A percentile compares a stretch with the other conserved stretches of the same genome.
Evolutionary conservation across 495 filamentous ascomycete species (phyloP).

Genomic region (Sordaria brevicollis): DNA sequence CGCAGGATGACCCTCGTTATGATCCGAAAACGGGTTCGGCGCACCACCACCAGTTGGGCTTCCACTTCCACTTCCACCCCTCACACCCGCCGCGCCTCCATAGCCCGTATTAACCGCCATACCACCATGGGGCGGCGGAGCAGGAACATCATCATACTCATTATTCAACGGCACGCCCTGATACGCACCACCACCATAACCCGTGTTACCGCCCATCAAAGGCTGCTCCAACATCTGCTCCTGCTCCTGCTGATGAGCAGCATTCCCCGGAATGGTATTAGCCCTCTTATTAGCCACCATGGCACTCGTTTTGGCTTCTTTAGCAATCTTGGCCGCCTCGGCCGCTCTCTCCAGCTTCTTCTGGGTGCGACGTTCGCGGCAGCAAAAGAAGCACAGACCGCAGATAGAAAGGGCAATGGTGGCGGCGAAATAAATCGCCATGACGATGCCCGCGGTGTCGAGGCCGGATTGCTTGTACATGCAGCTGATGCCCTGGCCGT

Average conservation of each 20-base stretch:
- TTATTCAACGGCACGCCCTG: neutral
- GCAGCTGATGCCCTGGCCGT: conserved; percentile 27
- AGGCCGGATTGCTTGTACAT: conserved; percentile 30
- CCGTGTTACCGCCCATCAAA: conserved; percentile 14
- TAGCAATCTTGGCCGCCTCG: conserved; percentile 25
- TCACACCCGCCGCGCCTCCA: neutral
- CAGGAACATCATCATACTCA: neutral
- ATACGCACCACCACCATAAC: neutral
- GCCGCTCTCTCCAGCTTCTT: conserved; percentile 20
- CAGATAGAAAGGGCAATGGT: conserved; percentile 18
- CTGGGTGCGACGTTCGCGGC: conserved; percentile 25
- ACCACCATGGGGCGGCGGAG: neutral
- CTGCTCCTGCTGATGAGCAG: neutral
- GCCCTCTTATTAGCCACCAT: conserved; percentile 16
- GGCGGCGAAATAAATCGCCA: conserved; percentile 31
- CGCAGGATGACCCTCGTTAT: neutral
- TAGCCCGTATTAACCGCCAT: neutral
- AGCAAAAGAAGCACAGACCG: conserved; percentile 30
- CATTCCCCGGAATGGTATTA: neutral
- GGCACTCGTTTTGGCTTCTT: conserved; percentile 19
- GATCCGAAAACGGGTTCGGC: neutral
- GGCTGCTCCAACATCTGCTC: conserved; percentile 13
- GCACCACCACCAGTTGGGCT: neutral
- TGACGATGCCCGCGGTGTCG: conserved; percentile 26
- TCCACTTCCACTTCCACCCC: neutral